phyloP scores from a whole-genome alignment of 139 green algal genomes.

The Volvox reticuliferus region DNA sequence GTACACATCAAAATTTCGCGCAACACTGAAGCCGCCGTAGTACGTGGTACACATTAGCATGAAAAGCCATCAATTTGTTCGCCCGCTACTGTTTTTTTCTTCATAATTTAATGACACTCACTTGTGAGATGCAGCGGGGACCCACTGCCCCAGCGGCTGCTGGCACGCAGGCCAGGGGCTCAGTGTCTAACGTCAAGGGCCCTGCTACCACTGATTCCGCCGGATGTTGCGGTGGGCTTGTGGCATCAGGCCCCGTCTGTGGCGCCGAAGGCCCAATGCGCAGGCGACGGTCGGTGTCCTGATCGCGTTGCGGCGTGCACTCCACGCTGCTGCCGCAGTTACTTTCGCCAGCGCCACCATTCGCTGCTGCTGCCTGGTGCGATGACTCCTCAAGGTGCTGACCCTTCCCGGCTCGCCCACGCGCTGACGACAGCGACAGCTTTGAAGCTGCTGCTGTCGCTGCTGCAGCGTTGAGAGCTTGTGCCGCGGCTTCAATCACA shows the following conservation, averaged over 20 bases:
- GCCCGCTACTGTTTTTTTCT: too few relatives aligned
- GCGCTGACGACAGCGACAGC: background rate
- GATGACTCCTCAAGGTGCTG: background rate
- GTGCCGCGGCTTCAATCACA: background rate
- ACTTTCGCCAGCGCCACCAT: background rate
- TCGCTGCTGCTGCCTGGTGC: background rate
- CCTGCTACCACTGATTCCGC: background rate
- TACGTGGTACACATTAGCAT: too few relatives aligned
- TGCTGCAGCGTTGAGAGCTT: background rate
- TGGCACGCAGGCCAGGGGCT: background rate
- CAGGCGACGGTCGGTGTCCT: background rate
- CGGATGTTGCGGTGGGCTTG: background rate
- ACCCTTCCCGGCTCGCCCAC: background rate
- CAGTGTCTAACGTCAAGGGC: too few relatives aligned
- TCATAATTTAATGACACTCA: background rate
- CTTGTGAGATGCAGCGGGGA: background rate
- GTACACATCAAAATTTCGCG: too few relatives aligned
- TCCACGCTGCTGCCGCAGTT: slow-evolving; percentile 5
- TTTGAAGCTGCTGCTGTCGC: background rate
- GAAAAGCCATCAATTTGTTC: too few relatives aligned
- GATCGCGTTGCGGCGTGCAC: slow-evolving; percentile 12
- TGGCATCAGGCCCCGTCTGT: background rate
- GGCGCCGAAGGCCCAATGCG: background rate
- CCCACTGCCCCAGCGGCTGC: background rate
- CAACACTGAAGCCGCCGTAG: too few relatives aligned